Percentiles rank a stretch among this genome's conserved stretches.
Evolutionary conservation across 306 rosid genomes (phyloP).

Genomic region (Quercus aquifolioides): DNA sequence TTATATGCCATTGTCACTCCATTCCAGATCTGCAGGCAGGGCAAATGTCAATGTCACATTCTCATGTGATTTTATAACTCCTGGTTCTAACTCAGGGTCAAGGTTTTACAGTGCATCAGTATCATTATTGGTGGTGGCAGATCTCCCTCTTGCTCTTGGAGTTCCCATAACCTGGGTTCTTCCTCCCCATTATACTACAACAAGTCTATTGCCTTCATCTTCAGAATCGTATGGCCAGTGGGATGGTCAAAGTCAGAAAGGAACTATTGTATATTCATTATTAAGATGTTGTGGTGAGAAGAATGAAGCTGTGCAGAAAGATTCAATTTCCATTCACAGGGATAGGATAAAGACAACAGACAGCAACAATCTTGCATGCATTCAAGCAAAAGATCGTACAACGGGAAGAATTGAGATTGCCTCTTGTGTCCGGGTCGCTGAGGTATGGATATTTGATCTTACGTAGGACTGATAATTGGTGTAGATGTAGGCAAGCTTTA

Average conservation of each 20-base stretch:
- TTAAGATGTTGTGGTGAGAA: slow-evolving; percentile 46
- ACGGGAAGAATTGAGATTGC: slow-evolving; percentile 86
- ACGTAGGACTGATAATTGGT: background rate
- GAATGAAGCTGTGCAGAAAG: slow-evolving; percentile 58
- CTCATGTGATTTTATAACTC: slow-evolving; percentile 59
- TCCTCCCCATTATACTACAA: slow-evolving; percentile 83
- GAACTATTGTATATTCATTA: slow-evolving; percentile 64
- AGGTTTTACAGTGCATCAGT: slow-evolving; percentile 65
- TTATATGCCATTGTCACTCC: background rate
- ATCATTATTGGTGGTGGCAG: slow-evolving; percentile 72
- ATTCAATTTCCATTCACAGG: slow-evolving; percentile 61
- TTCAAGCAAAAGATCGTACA: slow-evolving; percentile 82
- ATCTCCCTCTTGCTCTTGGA: slow-evolving; percentile 86
- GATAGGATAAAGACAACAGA: slow-evolving; percentile 73
- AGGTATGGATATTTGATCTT: slow-evolving; percentile 50
- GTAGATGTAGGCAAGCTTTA: background rate
- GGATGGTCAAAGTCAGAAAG: slow-evolving; percentile 55
- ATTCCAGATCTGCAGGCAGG: slow-evolving; percentile 80
- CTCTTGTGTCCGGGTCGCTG: slow-evolving; percentile 78
- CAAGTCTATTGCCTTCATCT: slow-evolving; percentile 58
- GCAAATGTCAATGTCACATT: slow-evolving; percentile 67
- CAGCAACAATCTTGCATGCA: slow-evolving; percentile 73
- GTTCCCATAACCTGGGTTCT: slow-evolving; percentile 89
- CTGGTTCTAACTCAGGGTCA: slow-evolving; percentile 40
- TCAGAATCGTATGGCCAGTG: slow-evolving; percentile 52